Evolutionary conservation across 306 rosid genomes (phyloP).

Genomic region (Sophora flavescens): DNA sequence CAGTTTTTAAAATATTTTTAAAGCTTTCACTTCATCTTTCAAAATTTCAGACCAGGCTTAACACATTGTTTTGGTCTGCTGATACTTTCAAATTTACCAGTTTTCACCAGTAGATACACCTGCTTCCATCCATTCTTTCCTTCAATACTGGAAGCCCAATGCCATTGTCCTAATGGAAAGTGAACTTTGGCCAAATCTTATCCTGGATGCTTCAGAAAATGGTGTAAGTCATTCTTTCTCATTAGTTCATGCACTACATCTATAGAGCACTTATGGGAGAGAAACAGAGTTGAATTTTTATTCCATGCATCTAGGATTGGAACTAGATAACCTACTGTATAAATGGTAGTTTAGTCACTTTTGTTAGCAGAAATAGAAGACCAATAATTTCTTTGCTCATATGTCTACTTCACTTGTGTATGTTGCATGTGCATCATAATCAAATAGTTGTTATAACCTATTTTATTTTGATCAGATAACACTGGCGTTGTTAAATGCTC

Average conservation of each 20-base stretch:
- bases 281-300: slow-evolving; percentile 8
- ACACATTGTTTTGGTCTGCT: slow-evolving; percentile 44
- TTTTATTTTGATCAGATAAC: slow-evolving; percentile 61
- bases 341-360: slow-evolving; percentile 1
- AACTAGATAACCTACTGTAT: slow-evolving; percentile 9
- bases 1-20: not conserved
- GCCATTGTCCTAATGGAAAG: slow-evolving; percentile 83
- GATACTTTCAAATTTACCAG: slow-evolving; percentile 54
- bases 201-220: slow-evolving; percentile 75
- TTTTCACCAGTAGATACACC: slow-evolving; percentile 89
- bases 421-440: not conserved
- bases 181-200: slow-evolving; percentile 97
- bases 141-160: slow-evolving; percentile 82
- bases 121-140: slow-evolving; percentile 68
- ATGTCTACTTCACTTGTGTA: slow-evolving; percentile 26
- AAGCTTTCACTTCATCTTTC: slow-evolving; percentile 15
- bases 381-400: slow-evolving; percentile 14
- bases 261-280: not conserved
- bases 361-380: slow-evolving; percentile 1
- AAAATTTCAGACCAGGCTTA: slow-evolving; percentile 31
- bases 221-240: slow-evolving; percentile 67
- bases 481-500: slow-evolving; percentile 86
- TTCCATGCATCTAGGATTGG: slow-evolving; percentile 12
- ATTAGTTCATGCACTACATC: not conserved
- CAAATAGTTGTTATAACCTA: slow-evolving; percentile 24